Evolutionary conservation across 2,329 filamentous ascomycete genomes (phyloP).

Genomic region (Cladophialophora exuberans): DNA sequence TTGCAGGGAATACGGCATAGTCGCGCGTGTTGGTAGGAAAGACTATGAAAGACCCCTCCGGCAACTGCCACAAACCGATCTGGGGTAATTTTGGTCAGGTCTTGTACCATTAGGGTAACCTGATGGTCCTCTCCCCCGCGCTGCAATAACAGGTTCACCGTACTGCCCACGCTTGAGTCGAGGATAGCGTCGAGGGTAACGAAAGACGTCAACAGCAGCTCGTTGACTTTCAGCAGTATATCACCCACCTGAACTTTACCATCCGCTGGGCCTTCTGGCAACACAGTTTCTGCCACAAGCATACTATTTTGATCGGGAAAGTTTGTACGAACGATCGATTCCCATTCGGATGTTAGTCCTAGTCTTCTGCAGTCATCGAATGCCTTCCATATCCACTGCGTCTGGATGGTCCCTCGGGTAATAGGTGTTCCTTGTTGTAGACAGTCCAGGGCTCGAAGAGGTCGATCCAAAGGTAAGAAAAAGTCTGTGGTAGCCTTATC

Average conservation of each 20-base stretch:
- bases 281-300: slow-evolving; percentile 92
- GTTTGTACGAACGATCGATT: slow-evolving; percentile 76
- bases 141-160: slow-evolving; percentile 81
- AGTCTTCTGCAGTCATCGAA: slow-evolving; percentile 95
- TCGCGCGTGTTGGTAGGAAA: slow-evolving; percentile 97
- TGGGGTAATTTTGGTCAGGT: slow-evolving; percentile 92
- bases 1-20: slow-evolving; percentile 90
- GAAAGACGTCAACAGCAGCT: slow-evolving; percentile 89
- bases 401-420: slow-evolving; percentile 92
- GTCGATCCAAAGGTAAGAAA: slow-evolving; percentile 90
- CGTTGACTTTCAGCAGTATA: slow-evolving; percentile 90
- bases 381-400: slow-evolving; percentile 93
- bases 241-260: slow-evolving; percentile 91
- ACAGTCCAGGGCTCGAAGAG: slow-evolving; percentile 81
- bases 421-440: slow-evolving; percentile 76
- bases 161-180: slow-evolving; percentile 79
- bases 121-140: slow-evolving; percentile 86
- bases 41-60: slow-evolving; percentile 89
- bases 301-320: slow-evolving; percentile 96
- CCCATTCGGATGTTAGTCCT: slow-evolving; percentile 82
- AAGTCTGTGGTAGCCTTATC: slow-evolving; percentile 98
- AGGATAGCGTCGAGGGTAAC: slow-evolving; percentile 88
- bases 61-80: slow-evolving; percentile 94
- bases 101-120: slow-evolving; percentile 80
- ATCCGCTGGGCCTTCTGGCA: slow-evolving; percentile 87